Evolutionary conservation across 2,329 filamentous ascomycete genomes (phyloP), one percentile per base, ranked within the genome.

Genomic region (Cordyceps tenuipes): DNA sequence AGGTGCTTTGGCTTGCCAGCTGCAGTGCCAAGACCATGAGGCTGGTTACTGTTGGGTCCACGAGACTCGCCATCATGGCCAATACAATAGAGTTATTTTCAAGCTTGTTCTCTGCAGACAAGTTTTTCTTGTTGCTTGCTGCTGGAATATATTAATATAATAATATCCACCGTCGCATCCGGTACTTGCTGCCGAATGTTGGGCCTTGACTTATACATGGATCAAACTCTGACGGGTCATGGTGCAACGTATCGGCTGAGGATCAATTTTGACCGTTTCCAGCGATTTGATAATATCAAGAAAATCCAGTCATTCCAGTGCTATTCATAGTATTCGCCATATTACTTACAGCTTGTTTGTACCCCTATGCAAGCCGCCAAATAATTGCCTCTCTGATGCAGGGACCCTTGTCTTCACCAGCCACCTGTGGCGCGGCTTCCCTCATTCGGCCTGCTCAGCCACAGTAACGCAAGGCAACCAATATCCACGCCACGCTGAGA

Each of bases 1-100:
- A 58, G 56, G 56, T 58, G 46, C 15, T 58, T 58, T 58, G 56
- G 56, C 56, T 50, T 50, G 56, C 23, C 36, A 50, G 56, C 56
- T 31, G 21, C 34, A 21, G 47, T 58, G 56, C 56, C 56, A 58
- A 58, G 56, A 21, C 44, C 29, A 17, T 43, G 48, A 39, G 55
- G 54, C 34, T 48, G 12, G 19, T 8, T 58, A 21, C 13, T 43
- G 39, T 36, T 4, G 17, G 23, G 15, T 26, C 56, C 47, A 51
- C 29, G 29, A 31, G 19, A 36, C 47, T 31, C n/a, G 47, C 12
- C 34, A 31, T n/a, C 9, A 10, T 23, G 5, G 23, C 47, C 34
- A 50, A 41, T 15, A 21, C 23, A 44, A 44, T 58, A 58, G 36
- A 58, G 56, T 58, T 58, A 51, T 34, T 58, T 58, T 51, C 34